Base-by-base conservation (phyloP, 2,329 filamentous ascomycete genomes). In the Beauveria scarabaeidicola region DNA sequence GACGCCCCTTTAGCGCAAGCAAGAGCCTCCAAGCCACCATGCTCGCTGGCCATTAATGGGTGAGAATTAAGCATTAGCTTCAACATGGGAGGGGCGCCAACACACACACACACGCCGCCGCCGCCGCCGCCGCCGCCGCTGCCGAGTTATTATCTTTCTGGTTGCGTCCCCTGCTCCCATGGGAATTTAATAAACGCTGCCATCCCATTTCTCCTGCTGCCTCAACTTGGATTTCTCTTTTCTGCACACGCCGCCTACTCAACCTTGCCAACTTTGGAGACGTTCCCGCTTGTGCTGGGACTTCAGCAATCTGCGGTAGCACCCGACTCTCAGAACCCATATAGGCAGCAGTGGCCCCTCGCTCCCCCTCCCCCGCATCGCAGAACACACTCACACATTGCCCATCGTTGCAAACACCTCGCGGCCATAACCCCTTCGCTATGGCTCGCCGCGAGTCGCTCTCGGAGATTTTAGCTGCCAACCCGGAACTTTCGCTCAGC, bases 401-500 rank as follows among this genome's bases (percentile, higher is more conserved):
- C 61, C 52, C 44, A 59, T 56, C 60, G n/a, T 60, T 53, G 5
- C 55, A 44, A 41, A 52, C 56, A 41, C 55, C 63, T 32, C 47
- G 55, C 11, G 46, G 60, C 46, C 50, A 53, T 40, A 57, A 57
- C 68, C 61, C 70, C 70, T 57, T 43, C 58, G 66, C 68, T 54
- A 77, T 76, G 71, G 76, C 75, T 61, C 74, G 72, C 52, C 75
- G 74, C 60, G 77, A 83, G 65, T 82, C 81, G 40, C 70, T 86
- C 57, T 74, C 77, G 27, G 81, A 85, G 56, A 78, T 84, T 63
- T 77, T 78, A 66, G 75, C 78, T 59, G 78, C 77, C 59, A 80
- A 83, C 64, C 83, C 83, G 9, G 78, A 82, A 61, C 70, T 87
- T 48, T 74, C 76, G 32, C 74, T 87, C 54, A 85, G 78, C 63